A percentile compares a stretch with the other conserved stretches of the same genome.
Conservation (phyloP, 2,329 filamentous ascomycete species). For the Drechslerella coelobrocha region DNA sequence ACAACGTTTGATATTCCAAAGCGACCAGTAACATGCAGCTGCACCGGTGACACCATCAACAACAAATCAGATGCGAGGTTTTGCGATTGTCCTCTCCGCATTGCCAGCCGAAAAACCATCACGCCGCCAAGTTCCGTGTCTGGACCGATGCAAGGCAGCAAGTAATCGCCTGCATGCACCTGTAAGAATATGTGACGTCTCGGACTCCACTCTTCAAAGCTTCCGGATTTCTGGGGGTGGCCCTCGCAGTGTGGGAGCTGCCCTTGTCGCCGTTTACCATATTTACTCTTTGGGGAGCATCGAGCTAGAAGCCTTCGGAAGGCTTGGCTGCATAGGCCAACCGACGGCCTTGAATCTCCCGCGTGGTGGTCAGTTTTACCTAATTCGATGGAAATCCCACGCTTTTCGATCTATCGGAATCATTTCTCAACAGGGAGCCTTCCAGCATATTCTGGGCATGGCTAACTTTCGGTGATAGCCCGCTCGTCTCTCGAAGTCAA, state of each 20-base stretch:
- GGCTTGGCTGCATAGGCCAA: neutral
- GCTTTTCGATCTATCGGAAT: neutral
- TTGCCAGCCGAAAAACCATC: neutral
- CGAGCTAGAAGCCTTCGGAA: neutral
- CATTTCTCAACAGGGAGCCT: no score
- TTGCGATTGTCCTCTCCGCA: neutral
- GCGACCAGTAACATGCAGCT: neutral
- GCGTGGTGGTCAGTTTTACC: neutral
- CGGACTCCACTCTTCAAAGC: neutral
- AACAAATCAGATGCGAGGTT: constrained; percentile 28
- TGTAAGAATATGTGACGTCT: neutral
- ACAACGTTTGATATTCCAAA: neutral
- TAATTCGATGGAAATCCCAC: neutral
- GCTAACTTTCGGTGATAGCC: no score
- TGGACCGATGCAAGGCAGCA: neutral
- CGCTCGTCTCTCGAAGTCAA: no score
- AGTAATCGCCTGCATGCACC: neutral
- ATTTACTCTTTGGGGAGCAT: neutral
- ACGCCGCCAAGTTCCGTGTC: no score
- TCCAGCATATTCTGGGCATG: no score
- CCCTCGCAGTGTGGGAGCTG: neutral
- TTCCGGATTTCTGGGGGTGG: neutral
- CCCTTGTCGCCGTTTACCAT: neutral
- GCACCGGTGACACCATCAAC: constrained; percentile 45
- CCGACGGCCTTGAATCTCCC: neutral